Evolutionary conservation across 768 basidiomycete species (phyloP).

Genomic region (Trametes cinnabarina): DNA sequence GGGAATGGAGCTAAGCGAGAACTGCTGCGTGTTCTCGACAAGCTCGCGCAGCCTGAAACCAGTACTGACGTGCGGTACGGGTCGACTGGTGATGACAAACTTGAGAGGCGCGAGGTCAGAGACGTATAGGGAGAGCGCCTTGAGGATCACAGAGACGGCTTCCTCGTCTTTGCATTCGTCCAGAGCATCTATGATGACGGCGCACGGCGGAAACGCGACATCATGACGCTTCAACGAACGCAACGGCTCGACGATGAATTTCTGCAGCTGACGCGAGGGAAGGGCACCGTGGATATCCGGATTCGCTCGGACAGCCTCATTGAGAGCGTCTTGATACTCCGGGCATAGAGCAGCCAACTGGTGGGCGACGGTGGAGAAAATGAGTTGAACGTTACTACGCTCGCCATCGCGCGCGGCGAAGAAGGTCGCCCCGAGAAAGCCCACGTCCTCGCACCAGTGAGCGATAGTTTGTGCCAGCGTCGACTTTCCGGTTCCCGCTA

Average conservation of each 20-base stretch:
- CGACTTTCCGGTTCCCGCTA: slow-evolving; percentile 17
- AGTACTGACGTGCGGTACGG: slow-evolving; percentile 5
- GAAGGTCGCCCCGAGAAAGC: slow-evolving; percentile 16
- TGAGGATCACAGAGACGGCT: slow-evolving; percentile 9
- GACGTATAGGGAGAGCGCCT: neutral
- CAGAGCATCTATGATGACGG: slow-evolving; percentile 19
- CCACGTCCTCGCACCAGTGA: neutral
- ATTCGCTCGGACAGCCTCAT: neutral
- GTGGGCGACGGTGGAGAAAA: slow-evolving; percentile 17
- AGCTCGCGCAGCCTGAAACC: neutral
- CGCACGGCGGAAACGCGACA: neutral
- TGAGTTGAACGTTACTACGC: slow-evolving; percentile 8
- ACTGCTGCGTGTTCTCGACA: neutral
- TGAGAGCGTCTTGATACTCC: neutral
- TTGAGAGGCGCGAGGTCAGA: slow-evolving; percentile 1
- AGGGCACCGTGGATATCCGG: neutral
- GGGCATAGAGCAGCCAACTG: slow-evolving; percentile 3
- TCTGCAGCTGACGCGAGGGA: slow-evolving; percentile 7
- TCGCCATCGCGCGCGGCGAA: slow-evolving; percentile 17
- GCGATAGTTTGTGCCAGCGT: slow-evolving; percentile 12
- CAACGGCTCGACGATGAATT: slow-evolving; percentile 13
- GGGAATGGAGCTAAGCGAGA: neutral
- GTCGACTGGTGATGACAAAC: slow-evolving; percentile 20
- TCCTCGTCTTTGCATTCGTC: slow-evolving; percentile 19
- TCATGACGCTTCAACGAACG: neutral